Conservation (phyloP, 768 basidiomycete species). For the Mycena sanguinolenta region DNA sequence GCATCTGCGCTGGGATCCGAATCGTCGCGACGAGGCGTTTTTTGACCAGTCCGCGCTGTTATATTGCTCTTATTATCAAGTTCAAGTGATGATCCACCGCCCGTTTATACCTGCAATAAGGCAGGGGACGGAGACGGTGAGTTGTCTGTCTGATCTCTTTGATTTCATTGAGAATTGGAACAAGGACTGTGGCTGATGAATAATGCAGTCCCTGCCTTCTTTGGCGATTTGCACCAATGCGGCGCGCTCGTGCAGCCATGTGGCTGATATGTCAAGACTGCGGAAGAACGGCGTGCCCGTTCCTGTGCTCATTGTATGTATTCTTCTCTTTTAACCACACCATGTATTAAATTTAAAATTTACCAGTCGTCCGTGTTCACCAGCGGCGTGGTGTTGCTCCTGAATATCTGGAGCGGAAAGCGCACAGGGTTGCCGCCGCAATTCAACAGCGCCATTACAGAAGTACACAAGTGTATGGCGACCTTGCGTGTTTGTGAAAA, state of each 20-base stretch:
- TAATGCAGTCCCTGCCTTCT: slow-evolving; percentile 44
- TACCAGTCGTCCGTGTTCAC: slow-evolving; percentile 31
- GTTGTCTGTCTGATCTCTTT: too few species aligned
- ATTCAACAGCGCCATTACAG: slow-evolving; percentile 64
- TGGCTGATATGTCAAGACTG: slow-evolving; percentile 66
- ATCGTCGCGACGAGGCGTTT: slow-evolving; percentile 51
- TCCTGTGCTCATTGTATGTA: slow-evolving; percentile 38
- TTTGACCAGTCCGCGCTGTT: slow-evolving; percentile 72
- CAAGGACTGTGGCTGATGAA: too few species aligned
- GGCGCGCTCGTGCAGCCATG: slow-evolving; percentile 80
- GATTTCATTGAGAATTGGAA: too few species aligned
- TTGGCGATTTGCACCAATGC: slow-evolving; percentile 89
- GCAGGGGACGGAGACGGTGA: too few species aligned
- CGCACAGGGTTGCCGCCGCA: slow-evolving; percentile 61
- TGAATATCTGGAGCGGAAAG: slow-evolving; percentile 76
- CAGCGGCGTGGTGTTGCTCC: slow-evolving; percentile 66
- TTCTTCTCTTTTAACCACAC: not conserved
- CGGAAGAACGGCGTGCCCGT: slow-evolving; percentile 46
- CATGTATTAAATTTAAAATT: too few species aligned
- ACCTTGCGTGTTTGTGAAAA: slow-evolving; percentile 57
- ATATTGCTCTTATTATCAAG: slow-evolving; percentile 56
- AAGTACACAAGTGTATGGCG: slow-evolving; percentile 71
- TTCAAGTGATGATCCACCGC: slow-evolving; percentile 82
- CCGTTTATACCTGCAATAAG: slow-evolving; percentile 79
- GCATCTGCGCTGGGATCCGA: slow-evolving; percentile 62